Base-by-base conservation (phyloP, 2,329 filamentous ascomycete genomes). In the Alternaria triticina region DNA sequence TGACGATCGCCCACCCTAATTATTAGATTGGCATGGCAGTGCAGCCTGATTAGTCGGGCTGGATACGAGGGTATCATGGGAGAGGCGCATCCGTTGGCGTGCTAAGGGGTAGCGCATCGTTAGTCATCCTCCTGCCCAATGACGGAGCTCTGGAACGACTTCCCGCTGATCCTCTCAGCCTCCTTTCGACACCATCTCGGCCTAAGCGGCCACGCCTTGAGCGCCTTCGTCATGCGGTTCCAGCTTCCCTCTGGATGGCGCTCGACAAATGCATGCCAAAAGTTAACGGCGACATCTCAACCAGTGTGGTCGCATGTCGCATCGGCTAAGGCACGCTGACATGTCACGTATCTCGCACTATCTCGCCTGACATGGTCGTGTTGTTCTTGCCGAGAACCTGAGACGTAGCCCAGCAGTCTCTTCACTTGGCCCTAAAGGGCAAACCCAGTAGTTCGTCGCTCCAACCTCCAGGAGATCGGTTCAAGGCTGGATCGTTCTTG, bases 11-110 rank as follows among this genome's bases (percentile, higher is more conserved):
- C 55, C 23, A 33, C 15, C 40, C 15, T 69, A 68, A 67, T 64
- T 64, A 49, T 55, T 47, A 22, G 43, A 23, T 25, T 20, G 17
- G 27, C 56, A 51, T 27, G 46, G 49, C 49, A 40, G 17, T 44
- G 30, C 22, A 54, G 47, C 49, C 45, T 59, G 57, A 59, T 59
- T 59, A 7, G 23, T 40, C 59, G 36, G 50, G 54, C 54, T 47
- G 50, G 63, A 66, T 67, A 67, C 67, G 64, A 69, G 64, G 49
- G 62, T 54, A 28, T 56, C 49, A 59, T 52, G 59, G 47, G 28
- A 57, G n/a, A 33, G 54, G 54, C 47, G 44, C 50, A 64, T 62
- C 66, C 64, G 60, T 56, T 52, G 40, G 46, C 65, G 10, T 49
- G 50, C 58, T 55, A 52, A 55, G 61, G 54, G 60, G 62, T 64